Evolutionary conservation across 2,329 filamentous ascomycete species (phyloP), one percentile per base, ranked within the genome.

Genomic region (Pyrenophora tritici-repentis): DNA sequence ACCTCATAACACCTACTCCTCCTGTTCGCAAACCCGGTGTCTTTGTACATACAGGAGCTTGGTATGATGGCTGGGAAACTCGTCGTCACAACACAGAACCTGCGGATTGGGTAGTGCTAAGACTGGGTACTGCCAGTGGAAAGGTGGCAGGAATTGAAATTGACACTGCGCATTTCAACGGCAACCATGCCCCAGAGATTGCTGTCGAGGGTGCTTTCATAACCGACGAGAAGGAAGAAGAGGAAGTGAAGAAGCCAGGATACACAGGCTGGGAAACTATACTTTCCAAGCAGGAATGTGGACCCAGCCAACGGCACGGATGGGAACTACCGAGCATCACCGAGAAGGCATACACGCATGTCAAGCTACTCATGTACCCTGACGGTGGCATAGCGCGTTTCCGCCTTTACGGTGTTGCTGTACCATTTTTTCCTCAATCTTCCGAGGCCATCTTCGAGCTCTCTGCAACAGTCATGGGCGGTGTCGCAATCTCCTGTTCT

Each of bases 351-450:
- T 92, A 89, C 74, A 92, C 89, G 0, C 89, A 94, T 70, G 87
- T 92, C 34, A 79, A 89, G 29, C 78, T 94, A 47, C 88, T 90
- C 71, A 92, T 92, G 90, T 92, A 90, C 68, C 88, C 90, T 0
- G 90, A 94, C 67, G 90, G 90, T 41, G 90, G 90, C 41, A 93
- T 94, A 65, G 89, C 89, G 33, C 79, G 90, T 43, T 92, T 93
- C 76, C 81, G 89, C 17, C 81, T 93, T 1, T 92, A 88, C 66
- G 90, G 90, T 5, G 82, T 85, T 55, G 89, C 88, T 1, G 82
- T 91, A 1, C 88, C 89, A 4, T 86, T 93, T 2, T 90, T 92
- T 67, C 88, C 89, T 1, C 77, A 83, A 20, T 83, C 88, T 63
- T 75, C 78, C 20, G 79, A 83, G 6, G 85, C 83, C 51, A 78